Evolutionary conservation across 345 rosid genomes (phyloP), one percentile per base, ranked within the genome.

Genomic region (Murraya koenigii): DNA sequence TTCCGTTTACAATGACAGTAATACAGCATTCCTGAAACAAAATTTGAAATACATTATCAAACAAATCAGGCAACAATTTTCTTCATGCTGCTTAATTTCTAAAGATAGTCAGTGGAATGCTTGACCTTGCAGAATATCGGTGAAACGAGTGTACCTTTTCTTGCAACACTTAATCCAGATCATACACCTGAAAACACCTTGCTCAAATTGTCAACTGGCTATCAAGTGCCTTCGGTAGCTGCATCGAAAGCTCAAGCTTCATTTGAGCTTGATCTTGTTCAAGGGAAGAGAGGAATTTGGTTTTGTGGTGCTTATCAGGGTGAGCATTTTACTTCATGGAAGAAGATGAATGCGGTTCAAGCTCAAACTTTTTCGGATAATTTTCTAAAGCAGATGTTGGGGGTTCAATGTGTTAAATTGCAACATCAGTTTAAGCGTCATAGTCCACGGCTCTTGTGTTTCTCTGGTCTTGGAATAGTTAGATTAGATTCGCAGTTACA

Each of bases 251-350:
- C n/a, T n/a, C n/a, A n/a, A n/a, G n/a, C 99, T 73, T 86, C 97
- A 10, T 87, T 85, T 17, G 94, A 91, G 86, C 87, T 95, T 71
- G 84, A 85, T 63, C 78, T 47, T 77, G 90, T 95, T 81, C 99
- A 93, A 68, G 99, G 98, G 26, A 95, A 81, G 76, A 91, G 94
- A 72, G 90, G 90, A 75, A 59, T 93, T 67, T 95, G 99, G 99
- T 95, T 89, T 80, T 92, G 94, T 54, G 97, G 98, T 75, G 98
- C 97, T 49, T 95, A 92, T 83, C 93, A 87, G 68, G 97, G 97
- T 93, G 65, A 80, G 79, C 30, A 59, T 19, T 9, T 65, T 64
- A 49, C 23, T 65, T 41, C 11, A n/a, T 36, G 33, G 47, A 74
- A 38, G 15, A 22, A 61, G 47, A 41, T 41, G 47, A 10, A 49